Percentiles rank a stretch among this genome's conserved stretches.
Conservation (phyloP, 768 basidiomycete species). For the Leccinum incarnatum region DNA sequence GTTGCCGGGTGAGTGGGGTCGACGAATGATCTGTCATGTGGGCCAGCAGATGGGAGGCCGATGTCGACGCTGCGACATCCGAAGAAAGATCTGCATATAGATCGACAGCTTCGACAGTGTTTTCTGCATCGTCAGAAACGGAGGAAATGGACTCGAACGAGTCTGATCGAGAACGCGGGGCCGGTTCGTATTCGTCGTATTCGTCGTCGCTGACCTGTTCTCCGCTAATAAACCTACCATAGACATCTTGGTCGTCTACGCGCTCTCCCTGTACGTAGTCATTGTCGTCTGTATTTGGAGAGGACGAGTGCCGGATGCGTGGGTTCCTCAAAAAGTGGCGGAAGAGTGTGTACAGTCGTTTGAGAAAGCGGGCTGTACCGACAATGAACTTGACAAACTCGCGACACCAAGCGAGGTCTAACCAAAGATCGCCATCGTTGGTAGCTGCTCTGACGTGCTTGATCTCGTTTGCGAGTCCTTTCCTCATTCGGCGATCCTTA, state of each 20-base stretch:
- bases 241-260: slow-evolving; percentile 40
- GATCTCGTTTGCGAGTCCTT: slow-evolving; percentile 53
- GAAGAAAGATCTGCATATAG: slow-evolving; percentile 57
- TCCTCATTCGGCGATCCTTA: slow-evolving; percentile 21
- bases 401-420: slow-evolving; percentile 40
- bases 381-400: slow-evolving; percentile 36
- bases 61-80: slow-evolving; percentile 29
- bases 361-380: slow-evolving; percentile 29
- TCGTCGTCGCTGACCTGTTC: slow-evolving; percentile 53
- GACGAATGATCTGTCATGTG: slow-evolving; percentile 46
- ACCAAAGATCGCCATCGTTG: slow-evolving; percentile 37
- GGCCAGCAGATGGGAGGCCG: slow-evolving; percentile 50
- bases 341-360: slow-evolving; percentile 15
- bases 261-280: slow-evolving; percentile 10
- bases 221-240: slow-evolving; percentile 58
- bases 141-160: slow-evolving; percentile 23
- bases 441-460: slow-evolving; percentile 37
- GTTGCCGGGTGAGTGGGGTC: slow-evolving; percentile 49
- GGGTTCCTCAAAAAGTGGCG: slow-evolving; percentile 20
- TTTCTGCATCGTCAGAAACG: slow-evolving; percentile 29
- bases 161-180: slow-evolving; percentile 20
- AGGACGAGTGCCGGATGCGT: slow-evolving; percentile 6
- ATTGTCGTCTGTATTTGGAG: slow-evolving; percentile 9
- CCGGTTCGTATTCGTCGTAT: slow-evolving; percentile 37
- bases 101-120: slow-evolving; percentile 42